Conservation (phyloP, 352 stramenopile species). For the Blastocystis sp. region DNA sequence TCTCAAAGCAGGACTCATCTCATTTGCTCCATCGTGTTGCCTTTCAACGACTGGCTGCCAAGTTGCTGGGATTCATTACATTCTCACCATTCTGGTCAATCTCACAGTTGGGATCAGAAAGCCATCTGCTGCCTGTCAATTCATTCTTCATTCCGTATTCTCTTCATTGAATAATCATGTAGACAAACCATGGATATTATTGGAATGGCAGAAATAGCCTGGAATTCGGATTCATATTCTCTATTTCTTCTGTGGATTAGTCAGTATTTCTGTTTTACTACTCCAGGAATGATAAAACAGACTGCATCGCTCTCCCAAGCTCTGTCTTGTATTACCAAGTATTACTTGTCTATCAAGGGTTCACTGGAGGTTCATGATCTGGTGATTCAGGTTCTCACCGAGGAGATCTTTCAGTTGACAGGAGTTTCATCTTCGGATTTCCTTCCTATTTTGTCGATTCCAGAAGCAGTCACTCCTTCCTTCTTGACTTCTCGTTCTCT, state of each 20-base stretch:
- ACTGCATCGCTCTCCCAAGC: not conserved
- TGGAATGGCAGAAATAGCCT: not conserved
- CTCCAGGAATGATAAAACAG: not conserved
- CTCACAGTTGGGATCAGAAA: not conserved
- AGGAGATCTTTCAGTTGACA: not conserved
- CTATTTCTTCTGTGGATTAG: constrained; percentile 27
- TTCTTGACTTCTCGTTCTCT: not conserved
- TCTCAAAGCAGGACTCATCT: not conserved
- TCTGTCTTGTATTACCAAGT: not conserved
- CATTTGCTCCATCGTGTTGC: not conserved
- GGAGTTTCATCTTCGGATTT: not conserved
- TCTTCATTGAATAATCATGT: not conserved
- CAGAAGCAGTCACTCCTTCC: not conserved
- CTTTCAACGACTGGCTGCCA: constrained; percentile 6
- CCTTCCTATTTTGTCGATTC: not conserved
- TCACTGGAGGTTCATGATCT: not conserved
- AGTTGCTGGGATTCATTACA: constrained; percentile 25
- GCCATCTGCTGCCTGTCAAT: not conserved
- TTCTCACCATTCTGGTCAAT: not conserved
- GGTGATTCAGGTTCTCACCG: not conserved
- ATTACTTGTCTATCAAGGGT: not conserved
- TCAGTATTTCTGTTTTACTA: constrained; percentile 23
- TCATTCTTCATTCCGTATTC: not conserved
- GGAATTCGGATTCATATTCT: not conserved
- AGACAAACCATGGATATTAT: not conserved